Conservation (phyloP, 2,329 filamentous ascomycete genomes). For the Grosmannia serpens region DNA sequence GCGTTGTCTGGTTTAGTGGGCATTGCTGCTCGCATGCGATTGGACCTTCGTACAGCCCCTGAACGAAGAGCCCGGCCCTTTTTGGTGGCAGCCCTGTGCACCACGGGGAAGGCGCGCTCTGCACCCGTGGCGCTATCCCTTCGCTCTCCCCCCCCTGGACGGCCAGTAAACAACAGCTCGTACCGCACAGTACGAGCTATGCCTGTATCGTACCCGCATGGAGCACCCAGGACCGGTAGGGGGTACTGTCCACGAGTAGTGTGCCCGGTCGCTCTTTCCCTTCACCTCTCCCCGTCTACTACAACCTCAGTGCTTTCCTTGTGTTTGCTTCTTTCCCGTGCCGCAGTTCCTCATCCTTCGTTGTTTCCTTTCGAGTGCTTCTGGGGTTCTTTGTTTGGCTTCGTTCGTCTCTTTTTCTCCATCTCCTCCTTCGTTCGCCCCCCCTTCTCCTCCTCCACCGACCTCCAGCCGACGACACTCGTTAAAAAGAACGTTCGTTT, state of each 20-base stretch:
- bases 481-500: neutral
- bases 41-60: neutral
- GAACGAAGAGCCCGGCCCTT: neutral
- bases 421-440: neutral
- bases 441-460: neutral
- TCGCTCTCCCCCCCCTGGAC: neutral
- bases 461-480: neutral
- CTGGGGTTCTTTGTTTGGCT: neutral
- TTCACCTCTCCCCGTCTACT: neutral
- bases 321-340: neutral
- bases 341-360: neutral
- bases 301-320: neutral
- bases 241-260: too few species aligned
- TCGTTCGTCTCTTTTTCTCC: neutral
- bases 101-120: neutral
- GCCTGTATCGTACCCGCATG: neutral
- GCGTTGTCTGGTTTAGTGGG: neutral
- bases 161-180: neutral
- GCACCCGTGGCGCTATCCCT: neutral
- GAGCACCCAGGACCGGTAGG: too few species aligned
- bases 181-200: neutral
- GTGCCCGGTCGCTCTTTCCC: neutral
- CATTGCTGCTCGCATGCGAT: neutral
- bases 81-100: neutral
- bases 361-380: neutral